Evolutionary conservation across 129 eudicot genomes (phyloP).

Genomic region (Rutidosis leptorrhynchoides): DNA sequence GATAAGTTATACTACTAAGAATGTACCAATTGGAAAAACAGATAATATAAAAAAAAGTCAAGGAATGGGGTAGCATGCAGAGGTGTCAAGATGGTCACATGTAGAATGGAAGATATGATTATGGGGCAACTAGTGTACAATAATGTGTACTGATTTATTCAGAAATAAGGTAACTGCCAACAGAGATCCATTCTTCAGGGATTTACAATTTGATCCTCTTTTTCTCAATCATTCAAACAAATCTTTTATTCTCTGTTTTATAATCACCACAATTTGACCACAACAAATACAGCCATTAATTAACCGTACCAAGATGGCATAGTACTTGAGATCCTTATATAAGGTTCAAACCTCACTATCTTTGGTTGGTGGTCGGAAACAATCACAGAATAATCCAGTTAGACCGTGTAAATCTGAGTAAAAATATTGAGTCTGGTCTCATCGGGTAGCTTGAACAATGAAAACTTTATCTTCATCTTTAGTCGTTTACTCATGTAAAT

Average conservation of each 20-base stretch:
- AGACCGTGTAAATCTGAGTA: too few relatives aligned
- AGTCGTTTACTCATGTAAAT: too few relatives aligned
- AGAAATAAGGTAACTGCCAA: constrained; percentile 27
- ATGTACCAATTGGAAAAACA: neutral
- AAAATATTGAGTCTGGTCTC: too few relatives aligned
- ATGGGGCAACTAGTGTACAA: constrained; percentile 13
- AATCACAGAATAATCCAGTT: too few relatives aligned
- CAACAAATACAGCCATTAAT: too few relatives aligned
- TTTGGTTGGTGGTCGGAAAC: too few relatives aligned
- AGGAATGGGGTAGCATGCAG: constrained; percentile 17
- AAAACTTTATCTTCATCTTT: too few relatives aligned
- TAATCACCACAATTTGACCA: constrained; percentile 24
- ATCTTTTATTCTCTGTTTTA: constrained; percentile 24
- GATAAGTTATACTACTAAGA: neutral
- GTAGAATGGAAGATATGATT: constrained; percentile 24
- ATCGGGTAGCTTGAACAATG: too few relatives aligned
- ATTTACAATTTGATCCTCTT: constrained; percentile 10
- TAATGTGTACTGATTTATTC: constrained; percentile 19
- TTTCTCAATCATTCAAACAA: constrained; percentile 15
- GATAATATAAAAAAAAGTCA: constrained; percentile 29
- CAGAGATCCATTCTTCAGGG: constrained; percentile 24
- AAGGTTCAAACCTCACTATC: too few relatives aligned
- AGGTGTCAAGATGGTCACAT: constrained; percentile 32
- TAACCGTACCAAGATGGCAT: too few relatives aligned
- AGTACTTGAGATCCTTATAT: too few relatives aligned